Conservation (phyloP, 2,329 filamentous ascomycete genomes). For the Fonsecaea pugnacius region DNA sequence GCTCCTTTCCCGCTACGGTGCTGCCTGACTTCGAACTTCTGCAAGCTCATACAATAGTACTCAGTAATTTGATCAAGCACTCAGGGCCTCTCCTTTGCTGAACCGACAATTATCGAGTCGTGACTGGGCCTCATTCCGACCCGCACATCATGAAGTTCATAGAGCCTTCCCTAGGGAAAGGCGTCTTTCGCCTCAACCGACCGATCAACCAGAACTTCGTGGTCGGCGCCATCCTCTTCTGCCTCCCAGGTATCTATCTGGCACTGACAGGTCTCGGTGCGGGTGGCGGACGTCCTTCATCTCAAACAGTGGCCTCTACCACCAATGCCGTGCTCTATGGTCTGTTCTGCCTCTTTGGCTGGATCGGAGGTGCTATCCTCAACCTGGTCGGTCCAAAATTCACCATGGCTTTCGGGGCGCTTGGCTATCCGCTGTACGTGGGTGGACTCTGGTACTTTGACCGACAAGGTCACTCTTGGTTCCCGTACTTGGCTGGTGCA, state of each 20-base stretch:
- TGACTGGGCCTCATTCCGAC: background rate
- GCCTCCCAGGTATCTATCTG: constrained; percentile 36
- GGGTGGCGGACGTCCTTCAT: constrained; percentile 35
- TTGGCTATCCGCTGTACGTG: constrained; percentile 36
- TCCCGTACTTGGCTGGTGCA: constrained; percentile 30
- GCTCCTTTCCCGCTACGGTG: background rate
- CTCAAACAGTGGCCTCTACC: constrained; percentile 29
- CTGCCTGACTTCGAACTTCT: background rate
- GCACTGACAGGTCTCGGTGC: constrained; percentile 37
- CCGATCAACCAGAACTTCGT: constrained; percentile 35
- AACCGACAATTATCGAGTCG: background rate
- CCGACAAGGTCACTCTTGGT: constrained; percentile 31
- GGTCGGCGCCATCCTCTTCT: constrained; percentile 35
- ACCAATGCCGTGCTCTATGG: constrained; percentile 36
- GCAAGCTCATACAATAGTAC: background rate
- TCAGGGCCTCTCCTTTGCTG: background rate
- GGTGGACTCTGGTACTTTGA: constrained; percentile 37
- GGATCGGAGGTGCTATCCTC: constrained; percentile 33
- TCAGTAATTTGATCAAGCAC: background rate
- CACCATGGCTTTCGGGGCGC: constrained; percentile 29
- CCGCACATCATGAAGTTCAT: constrained; percentile 21
- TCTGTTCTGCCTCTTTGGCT: constrained; percentile 32
- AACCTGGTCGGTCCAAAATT: constrained; percentile 33
- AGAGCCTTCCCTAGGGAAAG: constrained; percentile 25
- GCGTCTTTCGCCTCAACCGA: constrained; percentile 25